A percentile compares a stretch with the other conserved stretches of the same genome.
phyloP scores from a whole-genome alignment of 2,329 filamentous ascomycete species.

The Neophaeococcomyces mojaviensis region DNA sequence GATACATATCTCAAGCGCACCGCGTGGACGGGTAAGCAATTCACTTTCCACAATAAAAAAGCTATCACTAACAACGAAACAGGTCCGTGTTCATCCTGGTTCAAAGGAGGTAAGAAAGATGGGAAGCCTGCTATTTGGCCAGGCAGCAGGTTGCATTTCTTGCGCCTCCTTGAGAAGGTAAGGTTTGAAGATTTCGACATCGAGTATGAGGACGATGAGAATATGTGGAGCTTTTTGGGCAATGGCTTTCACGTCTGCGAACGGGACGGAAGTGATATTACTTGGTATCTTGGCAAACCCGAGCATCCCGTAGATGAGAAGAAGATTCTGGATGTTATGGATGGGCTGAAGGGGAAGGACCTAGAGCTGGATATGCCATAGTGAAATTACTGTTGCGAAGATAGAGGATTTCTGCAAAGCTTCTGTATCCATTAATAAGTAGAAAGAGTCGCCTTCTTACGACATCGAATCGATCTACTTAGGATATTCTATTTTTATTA shows the following conservation, averaged over 20 bases:
- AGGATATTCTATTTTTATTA: too few relatives aligned
- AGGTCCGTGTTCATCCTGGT: conserved; percentile 16
- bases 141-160: conserved; percentile 32
- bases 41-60: too few relatives aligned
- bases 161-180: conserved; percentile 30
- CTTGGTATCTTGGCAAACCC: conserved; percentile 12
- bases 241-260: conserved; percentile 32
- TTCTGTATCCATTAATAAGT: too few relatives aligned
- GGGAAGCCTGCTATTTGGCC: conserved; percentile 33
- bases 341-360: background rate
- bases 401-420: too few relatives aligned
- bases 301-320: background rate
- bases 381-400: too few relatives aligned
- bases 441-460: too few relatives aligned
- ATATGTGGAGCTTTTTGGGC: conserved; percentile 35
- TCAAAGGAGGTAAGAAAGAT: conserved; percentile 16
- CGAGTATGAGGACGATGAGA: conserved; percentile 30
- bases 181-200: conserved; percentile 39
- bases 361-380: background rate
- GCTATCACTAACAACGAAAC: too few relatives aligned
- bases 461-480: too few relatives aligned
- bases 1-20: conserved; percentile 32
- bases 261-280: conserved; percentile 16
- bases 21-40: conserved; percentile 11
- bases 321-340: conserved; percentile 1